Evolutionary conservation across 2,329 filamentous ascomycete genomes (phyloP).

Genomic region (Microdochium trichocladiopsis): DNA sequence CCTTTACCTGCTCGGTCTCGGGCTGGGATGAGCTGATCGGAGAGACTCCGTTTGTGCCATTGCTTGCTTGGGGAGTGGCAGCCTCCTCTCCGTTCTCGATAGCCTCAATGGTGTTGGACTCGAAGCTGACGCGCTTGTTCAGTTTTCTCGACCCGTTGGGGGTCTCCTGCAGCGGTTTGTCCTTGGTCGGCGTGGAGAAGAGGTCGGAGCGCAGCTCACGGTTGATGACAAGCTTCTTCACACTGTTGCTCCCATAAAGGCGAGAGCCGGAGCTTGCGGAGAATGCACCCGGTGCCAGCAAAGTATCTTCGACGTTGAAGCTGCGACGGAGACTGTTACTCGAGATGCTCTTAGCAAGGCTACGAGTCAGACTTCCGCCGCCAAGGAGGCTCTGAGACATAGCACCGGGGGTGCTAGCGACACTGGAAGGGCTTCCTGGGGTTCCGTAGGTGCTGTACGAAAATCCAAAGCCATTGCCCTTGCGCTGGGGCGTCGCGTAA

Average conservation of each 20-base stretch:
- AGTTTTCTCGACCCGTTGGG: conserved; percentile 45
- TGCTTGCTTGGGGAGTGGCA: conserved; percentile 28
- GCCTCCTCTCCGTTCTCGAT: conserved; percentile 25
- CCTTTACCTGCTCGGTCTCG: conserved; percentile 66
- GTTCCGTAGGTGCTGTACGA: conserved; percentile 89
- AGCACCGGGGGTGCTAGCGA: conserved; percentile 61
- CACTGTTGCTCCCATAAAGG: conserved; percentile 59
- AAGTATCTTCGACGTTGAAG: conserved; percentile 77
- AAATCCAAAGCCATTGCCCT: conserved; percentile 81
- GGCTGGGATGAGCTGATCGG: conserved; percentile 31
- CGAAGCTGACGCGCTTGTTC: conserved; percentile 89
- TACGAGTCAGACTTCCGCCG: conserved; percentile 60
- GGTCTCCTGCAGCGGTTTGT: conserved; percentile 33
- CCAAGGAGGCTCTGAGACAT: conserved; percentile 59
- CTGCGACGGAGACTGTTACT: conserved; percentile 78
- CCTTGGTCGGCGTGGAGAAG: conserved; percentile 53
- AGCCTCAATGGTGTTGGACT: conserved; percentile 51
- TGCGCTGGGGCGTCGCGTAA: conserved; percentile 76
- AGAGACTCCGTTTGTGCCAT: conserved; percentile 30
- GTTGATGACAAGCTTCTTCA: conserved; percentile 93
- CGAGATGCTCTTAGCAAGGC: conserved; percentile 81
- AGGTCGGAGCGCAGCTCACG: conserved; percentile 71
- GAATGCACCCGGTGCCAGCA: conserved; percentile 80
- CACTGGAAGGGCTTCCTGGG: conserved; percentile 63
- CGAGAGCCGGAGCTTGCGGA: conserved; percentile 59